Percentiles rank a stretch among this genome's conserved stretches.
phyloP scores from a whole-genome alignment of 2,329 filamentous ascomycete species.

The Orbilia javanica region DNA sequence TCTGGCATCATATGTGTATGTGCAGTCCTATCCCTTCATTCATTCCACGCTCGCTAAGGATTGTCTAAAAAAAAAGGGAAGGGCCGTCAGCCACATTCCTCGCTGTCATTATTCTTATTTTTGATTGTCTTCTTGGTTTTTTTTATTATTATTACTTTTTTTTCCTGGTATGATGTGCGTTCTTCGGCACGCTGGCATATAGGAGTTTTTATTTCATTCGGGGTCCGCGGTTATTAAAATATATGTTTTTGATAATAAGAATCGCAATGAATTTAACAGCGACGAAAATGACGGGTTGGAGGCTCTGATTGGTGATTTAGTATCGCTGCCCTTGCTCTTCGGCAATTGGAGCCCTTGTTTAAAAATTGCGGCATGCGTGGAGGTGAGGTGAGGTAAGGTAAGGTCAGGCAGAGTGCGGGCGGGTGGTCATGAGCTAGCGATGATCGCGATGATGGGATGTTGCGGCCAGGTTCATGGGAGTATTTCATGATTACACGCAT shows the following conservation, averaged over 20 bases:
- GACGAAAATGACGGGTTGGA: not conserved
- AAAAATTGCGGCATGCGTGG: not conserved
- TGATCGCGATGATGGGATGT: constrained; percentile 1
- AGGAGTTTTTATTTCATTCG: not conserved
- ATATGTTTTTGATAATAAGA: no score
- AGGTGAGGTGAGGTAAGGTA: no score
- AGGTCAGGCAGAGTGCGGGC: not conserved
- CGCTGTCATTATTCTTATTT: not conserved
- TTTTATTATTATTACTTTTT: not conserved
- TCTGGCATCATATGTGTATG: not conserved
- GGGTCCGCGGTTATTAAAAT: not conserved
- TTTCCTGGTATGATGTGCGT: not conserved
- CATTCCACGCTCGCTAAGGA: constrained; percentile 21
- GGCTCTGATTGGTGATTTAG: not conserved
- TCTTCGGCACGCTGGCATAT: not conserved
- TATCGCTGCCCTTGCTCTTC: not conserved
- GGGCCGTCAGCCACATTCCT: constrained; percentile 24
- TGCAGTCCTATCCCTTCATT: constrained; percentile 14
- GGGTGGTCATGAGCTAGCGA: not conserved
- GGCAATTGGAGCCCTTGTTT: constrained; percentile 10
- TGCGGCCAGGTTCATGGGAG: constrained; percentile 15
- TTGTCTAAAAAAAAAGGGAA: not conserved
- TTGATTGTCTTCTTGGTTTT: not conserved
- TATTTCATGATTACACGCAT: constrained; percentile 28
- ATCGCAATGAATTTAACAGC: not conserved